phyloP scores from a whole-genome alignment of 129 eudicot genomes.

The Artemisia annua region DNA sequence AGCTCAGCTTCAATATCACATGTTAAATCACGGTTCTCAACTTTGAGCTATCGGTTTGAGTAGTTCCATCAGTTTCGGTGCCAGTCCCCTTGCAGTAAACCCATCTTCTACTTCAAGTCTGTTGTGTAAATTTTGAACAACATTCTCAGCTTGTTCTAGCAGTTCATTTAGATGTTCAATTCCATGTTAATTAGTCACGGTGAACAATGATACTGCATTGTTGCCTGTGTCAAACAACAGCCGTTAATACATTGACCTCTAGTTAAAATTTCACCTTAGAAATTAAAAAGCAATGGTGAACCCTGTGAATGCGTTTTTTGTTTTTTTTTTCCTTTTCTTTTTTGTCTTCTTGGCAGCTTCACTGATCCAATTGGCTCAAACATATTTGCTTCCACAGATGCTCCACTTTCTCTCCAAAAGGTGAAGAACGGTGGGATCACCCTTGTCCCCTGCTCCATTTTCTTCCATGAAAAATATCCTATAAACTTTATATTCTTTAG shows the following conservation, averaged over 20 bases:
- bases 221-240: constrained; percentile 23
- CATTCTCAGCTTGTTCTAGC: constrained; percentile 53
- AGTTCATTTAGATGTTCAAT: constrained; percentile 47
- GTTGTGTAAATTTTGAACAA: constrained; percentile 63
- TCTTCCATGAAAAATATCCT: constrained; percentile 27
- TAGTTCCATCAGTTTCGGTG: not conserved
- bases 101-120: constrained; percentile 63
- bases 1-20: constrained; percentile 83
- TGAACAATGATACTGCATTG: constrained; percentile 40
- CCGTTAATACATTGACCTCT: not conserved
- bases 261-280: not conserved
- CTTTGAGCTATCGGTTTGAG: not conserved
- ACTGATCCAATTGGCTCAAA: constrained; percentile 27
- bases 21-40: constrained; percentile 36
- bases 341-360: constrained; percentile 33
- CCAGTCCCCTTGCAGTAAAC: constrained; percentile 11
- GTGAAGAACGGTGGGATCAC: too few species aligned
- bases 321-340: too few species aligned
- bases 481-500: constrained; percentile 9
- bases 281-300: not conserved
- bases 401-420: too few species aligned
- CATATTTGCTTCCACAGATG: constrained; percentile 7
- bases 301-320: constrained; percentile 25
- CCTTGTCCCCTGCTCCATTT: too few species aligned
- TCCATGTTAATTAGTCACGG: constrained; percentile 38